Evolutionary conservation across 1,284 basidiomycete species (phyloP), one percentile per base, ranked within the genome.

Genomic region (Marasmius tenuissimus): DNA sequence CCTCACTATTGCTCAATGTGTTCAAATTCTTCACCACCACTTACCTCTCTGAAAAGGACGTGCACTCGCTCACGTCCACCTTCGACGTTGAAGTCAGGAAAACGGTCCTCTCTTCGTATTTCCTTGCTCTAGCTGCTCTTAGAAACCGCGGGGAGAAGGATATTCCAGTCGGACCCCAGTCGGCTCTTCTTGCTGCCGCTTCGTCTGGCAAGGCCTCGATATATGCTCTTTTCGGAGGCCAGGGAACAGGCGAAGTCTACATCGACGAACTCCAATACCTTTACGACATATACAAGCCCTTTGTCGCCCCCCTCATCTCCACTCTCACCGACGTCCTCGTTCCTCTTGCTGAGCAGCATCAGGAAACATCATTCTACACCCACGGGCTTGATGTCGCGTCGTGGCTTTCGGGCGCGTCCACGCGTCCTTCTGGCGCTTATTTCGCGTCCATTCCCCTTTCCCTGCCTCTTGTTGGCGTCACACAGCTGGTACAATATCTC

Each of bases 231-330:
- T 99, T 99, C 71, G 97, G 97, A 65, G 97, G 97, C n/a, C 97
- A 99, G 76, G 97, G 97, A 67, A 94, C 92, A 67, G 98, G 98
- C 76, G 97, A 99, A 78, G 92, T 97, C 66, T 98, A 98, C 81
- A 96, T 98, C 75, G 92, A 96, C 73, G 97, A 98, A 80, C 86
- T 99, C 20, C 93, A 97, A 78, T 81, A 81, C 50, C 88, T 99
- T 62, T 97, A 92, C 78, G 91, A 97, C 77, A 90, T 88, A 63
- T 98, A 98, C 83, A 87, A 84, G 67, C 90, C 95, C 40, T 96
- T 94, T 71, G 88, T 97, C 67, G 80, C 84, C 51, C 78, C 88
- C 42, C 86, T 93, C 79, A 77, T 97, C 68, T 72, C 82, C 22
- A 79, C 81, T 51, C 76, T 94, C 67, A 89, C 91, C 58, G 81